Evolutionary conservation across 1,284 basidiomycete genomes (phyloP), one percentile per base, ranked within the genome.

Genomic region (Ustilago hordei): DNA sequence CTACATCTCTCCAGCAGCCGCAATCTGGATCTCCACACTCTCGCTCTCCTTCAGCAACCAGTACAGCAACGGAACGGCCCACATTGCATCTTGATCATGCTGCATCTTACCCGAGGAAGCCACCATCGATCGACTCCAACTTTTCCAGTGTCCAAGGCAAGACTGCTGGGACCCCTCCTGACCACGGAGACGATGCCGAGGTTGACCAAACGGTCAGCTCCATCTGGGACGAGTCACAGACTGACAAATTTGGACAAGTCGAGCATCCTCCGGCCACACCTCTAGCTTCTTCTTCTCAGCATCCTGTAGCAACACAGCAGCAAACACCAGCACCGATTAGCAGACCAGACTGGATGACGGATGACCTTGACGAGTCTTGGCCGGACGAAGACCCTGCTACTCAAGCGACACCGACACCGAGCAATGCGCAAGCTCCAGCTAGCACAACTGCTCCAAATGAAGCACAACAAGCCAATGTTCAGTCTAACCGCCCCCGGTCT

Each of bases 291-390:
- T 15, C 53, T 12, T 34, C 58, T 11, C 36, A 43, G 36, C n/a
- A 50, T 28, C 6, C 61, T 11, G 50, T 50, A 8, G 17, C 58
- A 41, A 8, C 19, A 4, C 59, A 38, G 15, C 17, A 28, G 15
- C 17, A 28, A 7, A 31, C 56, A 47, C 19, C 53, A 32, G 35
- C 58, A 17, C 50, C 59, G 31, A 43, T 45, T 11, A 41, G 28
- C 43, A 47, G 52, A 7, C 75, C 75, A 17, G 70, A 70, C 32
- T 78, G 75, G 75, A 78, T 78, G 75, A 78, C 75, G 2, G 75
- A 78, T 19, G 75, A 74, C 35, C 62, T 78, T n/a, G 75, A 78
- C 55, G 75, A 78, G 36, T 74, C 75, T 8, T 78, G 75, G 75
- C 67, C 70, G 19, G 71, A 78, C 9, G 60, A 72, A 3, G 62